Evolutionary conservation across 148 eudicot species (phyloP).

Genomic region (Vaccinium darrowii): DNA sequence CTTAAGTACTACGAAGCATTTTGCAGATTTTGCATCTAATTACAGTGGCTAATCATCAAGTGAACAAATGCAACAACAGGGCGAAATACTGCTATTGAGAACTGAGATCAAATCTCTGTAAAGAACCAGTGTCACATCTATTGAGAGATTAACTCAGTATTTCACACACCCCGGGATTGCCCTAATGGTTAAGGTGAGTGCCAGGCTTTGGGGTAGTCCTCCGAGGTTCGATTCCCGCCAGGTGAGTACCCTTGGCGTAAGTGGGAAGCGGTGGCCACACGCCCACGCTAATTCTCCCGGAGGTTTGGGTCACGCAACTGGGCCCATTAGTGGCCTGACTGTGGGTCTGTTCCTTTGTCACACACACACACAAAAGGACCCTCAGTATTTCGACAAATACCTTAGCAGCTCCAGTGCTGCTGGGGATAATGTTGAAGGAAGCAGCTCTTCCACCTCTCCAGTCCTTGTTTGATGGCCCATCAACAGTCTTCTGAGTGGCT

Average conservation of each 20-base stretch:
- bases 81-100: no score
- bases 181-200: no score
- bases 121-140: not conserved
- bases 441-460: slow-evolving; percentile 89
- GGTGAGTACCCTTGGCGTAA: no score
- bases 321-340: no score
- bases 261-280: no score
- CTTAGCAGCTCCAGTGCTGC: slow-evolving; percentile 89
- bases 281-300: no score
- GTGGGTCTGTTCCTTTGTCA: no score
- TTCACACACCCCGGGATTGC: no score
- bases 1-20: not conserved
- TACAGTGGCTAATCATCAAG: not conserved
- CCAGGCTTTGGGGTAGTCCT: no score
- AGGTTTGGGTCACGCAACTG: no score
- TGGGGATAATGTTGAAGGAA: slow-evolving; percentile 77
- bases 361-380: no score
- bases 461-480: slow-evolving; percentile 71
- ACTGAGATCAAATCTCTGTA: not conserved
- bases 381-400: slow-evolving; percentile 16
- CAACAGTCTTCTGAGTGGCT: slow-evolving; percentile 75
- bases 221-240: no score
- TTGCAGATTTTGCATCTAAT: not conserved
- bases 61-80: not conserved
- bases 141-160: not conserved